Evolutionary conservation across 371 early-diverging fungal genomes (phyloP), one percentile per base, ranked within the genome.

Genomic region (Blakeslea trispora): DNA sequence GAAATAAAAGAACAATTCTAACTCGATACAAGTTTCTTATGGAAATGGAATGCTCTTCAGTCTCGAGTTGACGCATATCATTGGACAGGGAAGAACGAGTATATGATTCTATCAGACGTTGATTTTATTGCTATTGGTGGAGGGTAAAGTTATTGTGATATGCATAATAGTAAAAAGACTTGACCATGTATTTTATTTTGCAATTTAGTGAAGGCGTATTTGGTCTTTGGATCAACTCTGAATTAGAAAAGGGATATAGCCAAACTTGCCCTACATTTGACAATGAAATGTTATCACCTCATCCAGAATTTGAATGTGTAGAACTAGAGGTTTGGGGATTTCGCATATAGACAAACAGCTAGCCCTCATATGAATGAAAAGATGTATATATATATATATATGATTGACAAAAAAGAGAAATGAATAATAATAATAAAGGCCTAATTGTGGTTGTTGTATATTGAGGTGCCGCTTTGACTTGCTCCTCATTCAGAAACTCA

Each of bases 91-190:
- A 81, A 80, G 50, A 96, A 96, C 65, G 92, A 95, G 39, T 97
- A 95, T 69, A 82, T 94, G 71, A 81, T 95, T 17, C 71, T 92
- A 17, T 82, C 89, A 41, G 92, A 94, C 50, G 78, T 86, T 1
- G 85, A 86, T 24, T 94, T 84, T 57, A 83, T 97, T 49, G 95
- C 95, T 1, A 69, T 97, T 40, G 97, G 97, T 17, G 96, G 96
- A 49, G 96, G 97, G 77, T 90, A 81, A 66, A 75, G 53, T 31
- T 7, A 35, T 42, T 47, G 31, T 14, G 15, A 3, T 37, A 59
- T 15, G 21, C 13, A 19, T 23, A 45, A 22, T 39, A 14, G 47
- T 7, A 31, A 39, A 39, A 21, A 51, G 8, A 59, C 47, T 21
- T 41, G 8, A 41, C 40, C 39, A 14, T 15, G 18, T 31, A 43